Evolutionary conservation across 1,284 basidiomycete genomes (phyloP).

Genomic region (Trametes hirsuta): DNA sequence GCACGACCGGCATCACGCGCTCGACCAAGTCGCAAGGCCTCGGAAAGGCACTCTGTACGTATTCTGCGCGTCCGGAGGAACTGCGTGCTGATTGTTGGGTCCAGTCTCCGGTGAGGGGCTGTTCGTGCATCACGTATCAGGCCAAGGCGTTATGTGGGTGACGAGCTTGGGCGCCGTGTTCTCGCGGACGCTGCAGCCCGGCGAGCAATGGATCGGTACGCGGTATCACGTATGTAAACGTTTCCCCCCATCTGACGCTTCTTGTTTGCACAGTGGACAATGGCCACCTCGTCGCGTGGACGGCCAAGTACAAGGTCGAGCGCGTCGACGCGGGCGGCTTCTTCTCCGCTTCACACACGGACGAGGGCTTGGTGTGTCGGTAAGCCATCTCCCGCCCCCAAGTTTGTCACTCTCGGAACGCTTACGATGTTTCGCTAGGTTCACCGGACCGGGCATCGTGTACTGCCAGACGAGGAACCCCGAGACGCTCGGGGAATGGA

Average conservation of each 20-base stretch:
- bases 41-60: conserved; percentile 37
- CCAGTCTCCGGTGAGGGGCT: conserved; percentile 40
- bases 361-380: conserved; percentile 38
- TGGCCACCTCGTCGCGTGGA: conserved; percentile 40
- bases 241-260: too few relatives aligned
- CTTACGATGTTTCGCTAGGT: conserved; percentile 21
- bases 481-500: conserved; percentile 35
- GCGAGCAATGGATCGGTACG: conserved; percentile 40
- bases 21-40: conserved; percentile 34
- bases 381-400: conserved; percentile 10
- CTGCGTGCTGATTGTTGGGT: not conserved
- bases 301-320: conserved; percentile 38
- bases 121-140: conserved; percentile 32
- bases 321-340: conserved; percentile 37
- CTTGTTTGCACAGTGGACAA: conserved; percentile 30
- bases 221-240: too few relatives aligned
- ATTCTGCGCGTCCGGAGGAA: not conserved
- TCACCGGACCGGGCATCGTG: conserved; percentile 38
- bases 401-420: not conserved
- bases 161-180: conserved; percentile 37
- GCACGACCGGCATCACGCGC: conserved; percentile 31
- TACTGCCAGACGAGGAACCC: conserved; percentile 39
- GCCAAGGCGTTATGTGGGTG: conserved; percentile 37
- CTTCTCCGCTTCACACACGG: conserved; percentile 33
- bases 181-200: conserved; percentile 31